phyloP scores from a whole-genome alignment of 805 yeast genomes.

The Torulaspora maleeae region DNA sequence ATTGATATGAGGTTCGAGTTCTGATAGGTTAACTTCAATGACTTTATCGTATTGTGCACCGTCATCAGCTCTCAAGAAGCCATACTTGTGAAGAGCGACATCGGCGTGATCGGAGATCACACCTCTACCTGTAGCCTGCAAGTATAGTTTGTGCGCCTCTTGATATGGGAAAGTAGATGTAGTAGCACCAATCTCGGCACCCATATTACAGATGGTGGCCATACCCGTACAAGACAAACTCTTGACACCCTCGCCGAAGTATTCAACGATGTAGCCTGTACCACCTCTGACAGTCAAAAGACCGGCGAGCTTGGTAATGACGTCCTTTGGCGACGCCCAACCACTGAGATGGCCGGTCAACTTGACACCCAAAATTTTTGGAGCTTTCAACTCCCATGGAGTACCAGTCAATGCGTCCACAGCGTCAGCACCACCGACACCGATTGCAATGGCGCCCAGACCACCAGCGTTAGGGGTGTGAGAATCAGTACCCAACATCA shows the following conservation, averaged over 20 bases:
- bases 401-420: constrained; percentile 96
- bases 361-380: constrained; percentile 89
- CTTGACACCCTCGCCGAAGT: constrained; percentile 92
- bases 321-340: constrained; percentile 97
- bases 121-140: constrained; percentile 77
- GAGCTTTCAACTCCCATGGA: constrained; percentile 99
- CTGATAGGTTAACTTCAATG: constrained; percentile 79
- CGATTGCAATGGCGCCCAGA: constrained; percentile 95
- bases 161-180: constrained; percentile 96
- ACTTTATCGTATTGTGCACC: constrained; percentile 90
- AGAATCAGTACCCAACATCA: constrained; percentile 98
- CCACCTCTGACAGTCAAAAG: constrained; percentile 94
- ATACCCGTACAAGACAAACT: constrained; percentile 93
- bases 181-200: constrained; percentile 99
- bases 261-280: constrained; percentile 93
- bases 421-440: constrained; percentile 99
- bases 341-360: constrained; percentile 85
- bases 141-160: constrained; percentile 70
- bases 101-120: constrained; percentile 80
- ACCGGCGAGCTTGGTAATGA: constrained; percentile 90
- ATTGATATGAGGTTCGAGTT: constrained; percentile 89
- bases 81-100: constrained; percentile 48
- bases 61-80: constrained; percentile 74
- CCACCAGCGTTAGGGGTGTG: constrained; percentile 99
- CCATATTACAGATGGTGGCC: constrained; percentile 99